These are phyloP conservation scores for Cryptosporidium felis DNA, from an alignment of 169 alveolate genomes.

Conservation along the genomic window DNA sequence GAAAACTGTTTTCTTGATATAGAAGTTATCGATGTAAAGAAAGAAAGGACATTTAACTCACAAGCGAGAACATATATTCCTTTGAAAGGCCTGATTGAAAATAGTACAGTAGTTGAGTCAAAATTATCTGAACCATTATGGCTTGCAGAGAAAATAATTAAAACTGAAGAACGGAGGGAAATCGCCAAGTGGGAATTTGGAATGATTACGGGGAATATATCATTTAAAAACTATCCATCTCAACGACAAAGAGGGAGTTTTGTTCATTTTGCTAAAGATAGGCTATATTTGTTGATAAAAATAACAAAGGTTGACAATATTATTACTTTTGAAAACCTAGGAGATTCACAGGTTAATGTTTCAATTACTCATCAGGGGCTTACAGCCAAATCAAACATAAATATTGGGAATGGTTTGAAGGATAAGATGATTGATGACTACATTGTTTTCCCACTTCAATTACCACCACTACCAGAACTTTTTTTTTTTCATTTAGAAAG, in stretches of 20 bases:
- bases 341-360: slow-evolving; percentile 9
- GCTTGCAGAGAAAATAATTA: slow-evolving; percentile 5
- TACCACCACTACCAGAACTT: slow-evolving; percentile 56
- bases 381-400: slow-evolving; percentile 18
- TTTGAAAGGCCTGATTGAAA: slow-evolving; percentile 53
- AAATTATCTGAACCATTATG: slow-evolving; percentile 45
- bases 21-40: slow-evolving; percentile 76
- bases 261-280: slow-evolving; percentile 50
- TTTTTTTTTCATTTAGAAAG: slow-evolving; percentile 53
- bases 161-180: slow-evolving; percentile 14
- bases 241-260: slow-evolving; percentile 59
- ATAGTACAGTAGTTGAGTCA: slow-evolving; percentile 37
- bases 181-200: slow-evolving; percentile 67
- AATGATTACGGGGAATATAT: slow-evolving; percentile 27
- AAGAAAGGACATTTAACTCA: slow-evolving; percentile 9
- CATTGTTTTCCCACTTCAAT: slow-evolving; percentile 40
- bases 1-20: slow-evolving; percentile 80
- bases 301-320: slow-evolving; percentile 42
- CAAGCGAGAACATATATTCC: slow-evolving; percentile 70
- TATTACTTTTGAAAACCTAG: slow-evolving; percentile 55
- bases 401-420: background rate
- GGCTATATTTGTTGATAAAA: slow-evolving; percentile 30
- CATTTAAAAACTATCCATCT: slow-evolving; percentile 52
- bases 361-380: slow-evolving; percentile 66
- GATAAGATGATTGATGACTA: slow-evolving; percentile 7